Evolutionary conservation across 495 filamentous ascomycete species (phyloP).

Genomic region (Aspergillus steynii): DNA sequence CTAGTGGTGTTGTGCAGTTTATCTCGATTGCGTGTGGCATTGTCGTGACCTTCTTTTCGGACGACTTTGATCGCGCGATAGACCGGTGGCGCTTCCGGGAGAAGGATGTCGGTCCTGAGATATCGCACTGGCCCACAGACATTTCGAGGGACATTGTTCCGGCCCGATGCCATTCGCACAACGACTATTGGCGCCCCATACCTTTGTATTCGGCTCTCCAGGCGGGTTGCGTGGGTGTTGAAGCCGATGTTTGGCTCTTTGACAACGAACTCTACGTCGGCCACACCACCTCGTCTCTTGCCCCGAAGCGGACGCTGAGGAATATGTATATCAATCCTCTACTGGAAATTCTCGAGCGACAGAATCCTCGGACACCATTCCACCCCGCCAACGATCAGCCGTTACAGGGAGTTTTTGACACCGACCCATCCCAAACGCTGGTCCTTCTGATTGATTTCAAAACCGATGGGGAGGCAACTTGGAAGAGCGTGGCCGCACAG

Average conservation of each 20-base stretch:
- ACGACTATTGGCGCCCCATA: conserved; percentile 82
- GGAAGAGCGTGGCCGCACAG: conserved; percentile 55
- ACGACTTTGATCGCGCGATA: conserved; percentile 52
- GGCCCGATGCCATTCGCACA: conserved; percentile 73
- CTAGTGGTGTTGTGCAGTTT: conserved; percentile 49
- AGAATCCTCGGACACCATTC: conserved; percentile 45
- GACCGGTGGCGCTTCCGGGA: conserved; percentile 50
- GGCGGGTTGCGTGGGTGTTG: conserved; percentile 66
- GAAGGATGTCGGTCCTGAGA: conserved; percentile 39
- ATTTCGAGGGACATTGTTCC: conserved; percentile 71
- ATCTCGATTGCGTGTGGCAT: conserved; percentile 53
- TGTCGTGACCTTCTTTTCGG: conserved; percentile 54
- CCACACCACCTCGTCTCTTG: conserved; percentile 49
- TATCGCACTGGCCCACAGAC: conserved; percentile 71
- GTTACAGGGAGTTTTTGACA: conserved; percentile 45
- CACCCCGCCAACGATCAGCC: conserved; percentile 23
- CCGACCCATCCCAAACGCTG: conserved; percentile 58
- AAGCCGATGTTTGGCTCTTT: conserved; percentile 87
- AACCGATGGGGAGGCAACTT: conserved; percentile 48
- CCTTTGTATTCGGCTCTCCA: conserved; percentile 69
- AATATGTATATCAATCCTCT: conserved; percentile 60
- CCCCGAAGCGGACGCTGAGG: conserved; percentile 49
- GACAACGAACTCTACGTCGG: conserved; percentile 65
- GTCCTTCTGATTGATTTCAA: conserved; percentile 77
- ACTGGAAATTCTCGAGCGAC: conserved; percentile 48